These are phyloP conservation scores for Chionographis japonica DNA, from an alignment of 106 monocot genomes.

Conservation along the genomic window DNA sequence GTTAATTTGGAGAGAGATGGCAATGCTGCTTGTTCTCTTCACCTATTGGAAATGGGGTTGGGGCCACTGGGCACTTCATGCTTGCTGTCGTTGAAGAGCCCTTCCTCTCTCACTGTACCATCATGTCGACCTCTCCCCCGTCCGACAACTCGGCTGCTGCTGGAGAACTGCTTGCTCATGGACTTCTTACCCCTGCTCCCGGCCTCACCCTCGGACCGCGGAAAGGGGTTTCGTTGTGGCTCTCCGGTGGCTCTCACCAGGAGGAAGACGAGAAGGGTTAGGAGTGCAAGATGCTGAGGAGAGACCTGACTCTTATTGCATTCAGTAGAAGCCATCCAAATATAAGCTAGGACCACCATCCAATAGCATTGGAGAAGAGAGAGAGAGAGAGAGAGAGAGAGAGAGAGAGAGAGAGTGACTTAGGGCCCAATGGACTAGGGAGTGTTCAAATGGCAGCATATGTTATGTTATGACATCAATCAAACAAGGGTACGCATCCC, in stretches of 20 bases:
- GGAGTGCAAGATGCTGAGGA: neutral
- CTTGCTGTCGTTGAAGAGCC: constrained; percentile 6
- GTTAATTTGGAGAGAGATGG: too few relatives aligned
- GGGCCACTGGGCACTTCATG: constrained; percentile 22
- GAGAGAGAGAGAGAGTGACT: too few relatives aligned
- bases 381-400: too few relatives aligned
- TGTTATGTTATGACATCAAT: too few relatives aligned
- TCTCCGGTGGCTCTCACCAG: neutral
- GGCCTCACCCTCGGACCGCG: too few relatives aligned
- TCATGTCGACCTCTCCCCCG: neutral
- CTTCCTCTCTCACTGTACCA: constrained; percentile 1
- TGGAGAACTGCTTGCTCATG: neutral
- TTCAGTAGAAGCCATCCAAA: constrained; percentile 5
- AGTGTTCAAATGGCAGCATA: too few relatives aligned
- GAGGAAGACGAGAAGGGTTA: neutral
- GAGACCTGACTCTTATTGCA: neutral
- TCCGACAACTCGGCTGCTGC: neutral
- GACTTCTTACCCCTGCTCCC: neutral
- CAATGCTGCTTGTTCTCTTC: neutral
- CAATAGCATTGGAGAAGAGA: too few relatives aligned
- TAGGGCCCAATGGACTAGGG: too few relatives aligned
- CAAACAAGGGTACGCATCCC: constrained; percentile 1
- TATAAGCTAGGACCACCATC: neutral
- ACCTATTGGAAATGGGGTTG: constrained; percentile 20
- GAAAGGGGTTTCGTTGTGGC: too few relatives aligned